These are phyloP conservation scores for Moelleriella libera DNA, from an alignment of 2,329 filamentous ascomycete genomes.

Conservation along the genomic window DNA sequence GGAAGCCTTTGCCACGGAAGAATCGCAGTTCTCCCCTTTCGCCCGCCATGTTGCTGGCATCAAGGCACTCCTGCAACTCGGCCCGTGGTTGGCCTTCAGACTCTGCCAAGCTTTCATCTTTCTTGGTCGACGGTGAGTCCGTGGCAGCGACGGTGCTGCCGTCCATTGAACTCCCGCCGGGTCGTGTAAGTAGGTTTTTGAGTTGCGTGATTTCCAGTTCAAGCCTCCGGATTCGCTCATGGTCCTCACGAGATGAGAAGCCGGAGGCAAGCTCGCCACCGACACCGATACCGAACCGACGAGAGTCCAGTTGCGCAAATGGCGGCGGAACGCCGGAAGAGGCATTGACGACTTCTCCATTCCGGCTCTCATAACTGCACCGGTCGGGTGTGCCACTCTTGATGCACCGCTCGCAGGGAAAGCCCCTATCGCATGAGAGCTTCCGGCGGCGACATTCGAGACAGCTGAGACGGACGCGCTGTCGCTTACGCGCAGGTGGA, in stretches of 20 bases:
- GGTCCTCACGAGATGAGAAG: constrained; percentile 27
- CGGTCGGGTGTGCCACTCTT: constrained; percentile 46
- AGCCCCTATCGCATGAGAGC: constrained; percentile 46
- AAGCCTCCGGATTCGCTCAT: constrained; percentile 43
- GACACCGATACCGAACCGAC: constrained; percentile 18
- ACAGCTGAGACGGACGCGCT: constrained; percentile 44
- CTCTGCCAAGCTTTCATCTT: constrained; percentile 21
- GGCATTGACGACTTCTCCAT: constrained; percentile 32
- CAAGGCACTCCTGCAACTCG: constrained; percentile 25
- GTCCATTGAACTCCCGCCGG: constrained; percentile 27
- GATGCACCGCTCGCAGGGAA: constrained; percentile 47
- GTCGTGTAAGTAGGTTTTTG: constrained; percentile 34
- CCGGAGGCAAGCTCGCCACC: constrained; percentile 13
- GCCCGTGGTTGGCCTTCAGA: constrained; percentile 17
- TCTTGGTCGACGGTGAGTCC: constrained; percentile 29
- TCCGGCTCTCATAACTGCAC: constrained; percentile 45
- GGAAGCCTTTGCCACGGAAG: constrained; percentile 44
- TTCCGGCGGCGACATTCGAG: constrained; percentile 47
- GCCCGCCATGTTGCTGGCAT: constrained; percentile 22
- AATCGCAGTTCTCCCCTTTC: constrained; percentile 41
- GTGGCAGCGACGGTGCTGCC: constrained; percentile 34
- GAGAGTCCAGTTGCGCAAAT: constrained; percentile 25
- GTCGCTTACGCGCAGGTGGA: constrained; percentile 36
- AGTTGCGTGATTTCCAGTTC: constrained; percentile 46
- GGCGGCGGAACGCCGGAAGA: constrained; percentile 29